Evolutionary conservation across 2,329 filamentous ascomycete species (phyloP), one percentile per base, ranked within the genome.

Genomic region (Pseudogymnoascus sp.): DNA sequence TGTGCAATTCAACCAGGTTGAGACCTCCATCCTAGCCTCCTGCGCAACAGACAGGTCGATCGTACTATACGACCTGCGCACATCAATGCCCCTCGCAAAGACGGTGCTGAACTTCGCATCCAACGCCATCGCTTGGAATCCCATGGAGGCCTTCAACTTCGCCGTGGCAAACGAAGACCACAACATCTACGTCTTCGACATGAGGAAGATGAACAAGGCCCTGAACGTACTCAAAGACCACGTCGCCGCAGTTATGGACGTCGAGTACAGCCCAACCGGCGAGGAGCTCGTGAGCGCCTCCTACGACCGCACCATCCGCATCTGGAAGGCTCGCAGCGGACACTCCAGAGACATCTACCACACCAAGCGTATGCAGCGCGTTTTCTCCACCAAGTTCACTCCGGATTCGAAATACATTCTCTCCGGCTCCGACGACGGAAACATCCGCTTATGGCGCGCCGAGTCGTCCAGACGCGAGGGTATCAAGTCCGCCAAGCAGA

Each of bases 291-390:
- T 97, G 19, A 91, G 88, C 12, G 94, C 91, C 66, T 91, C 83
- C n/a, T 92, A 92, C 72, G 91, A 95, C 72, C 86, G 92, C 65
- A 96, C 91, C 4, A 81, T 99, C 60, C 86, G 94, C 60, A 79
- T 97, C 59, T 97, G 92, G 90, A 85, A 85, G 72, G 84, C 90
- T 62, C 84, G 87, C 67, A 80, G 87, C 65, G 93, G 93, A 23
- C 91, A 94, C 75, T 92, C 90, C 12, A 84, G 92, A 69, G 94
- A 99, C 72, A 86, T 97, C 58, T 99, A 97, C 77, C 92, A 97
- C 79, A 97, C 94, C 16, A 96, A 97, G 77, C 87, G 94, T 66
- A 97, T 97, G 93, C 93, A 97, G 79, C 85, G 93, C 68, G 92
- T 97, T 62, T 95, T 95, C 78, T 87, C 88, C 8, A 86, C 86